phyloP scores from a whole-genome alignment of 2,329 filamentous ascomycete species.

The Calycina marina region DNA sequence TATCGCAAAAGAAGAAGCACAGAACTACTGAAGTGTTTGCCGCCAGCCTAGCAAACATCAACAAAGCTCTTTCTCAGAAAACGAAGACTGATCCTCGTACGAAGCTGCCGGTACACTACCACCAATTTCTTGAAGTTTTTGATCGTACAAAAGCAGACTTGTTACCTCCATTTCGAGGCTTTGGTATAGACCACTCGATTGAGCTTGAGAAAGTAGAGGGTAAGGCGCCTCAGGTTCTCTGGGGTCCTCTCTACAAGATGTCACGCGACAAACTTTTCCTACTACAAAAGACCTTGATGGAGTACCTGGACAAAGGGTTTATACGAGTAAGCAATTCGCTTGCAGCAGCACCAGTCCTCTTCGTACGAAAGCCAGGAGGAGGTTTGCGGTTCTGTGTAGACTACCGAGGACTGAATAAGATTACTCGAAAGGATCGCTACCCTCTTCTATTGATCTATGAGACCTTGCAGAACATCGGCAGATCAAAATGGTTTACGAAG shows the following conservation, averaged over 20 bases:
- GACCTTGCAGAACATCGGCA: conserved; percentile 9
- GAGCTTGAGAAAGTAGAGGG: conserved; percentile 2
- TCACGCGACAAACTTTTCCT: conserved; percentile 5
- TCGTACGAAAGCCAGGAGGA: conserved; percentile 9
- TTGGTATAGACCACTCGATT: conserved; percentile 4
- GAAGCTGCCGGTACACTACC: neutral
- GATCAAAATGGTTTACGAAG: conserved; percentile 16
- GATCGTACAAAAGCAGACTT: conserved; percentile 1
- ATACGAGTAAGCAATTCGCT: conserved; percentile 7
- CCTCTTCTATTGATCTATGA: no score
- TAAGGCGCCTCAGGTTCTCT: neutral
- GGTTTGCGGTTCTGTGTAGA: no score
- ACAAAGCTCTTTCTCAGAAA: conserved; percentile 1
- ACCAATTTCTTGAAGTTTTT: conserved; percentile 1
- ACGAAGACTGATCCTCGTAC: neutral
- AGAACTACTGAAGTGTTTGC: neutral
- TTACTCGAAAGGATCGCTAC: conserved; percentile 19
- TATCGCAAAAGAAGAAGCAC: neutral
- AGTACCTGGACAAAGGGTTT: conserved; percentile 7
- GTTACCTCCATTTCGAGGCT: neutral
- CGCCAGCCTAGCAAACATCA: conserved; percentile 1
- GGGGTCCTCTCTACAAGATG: conserved; percentile 6
- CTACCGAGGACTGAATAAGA: conserved; percentile 16
- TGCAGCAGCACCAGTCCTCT: conserved; percentile 5
- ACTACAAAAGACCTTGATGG: conserved; percentile 4